These are phyloP conservation scores for Plasmodium cynomolgi DNA, from an alignment of 169 alveolate species.

Conservation along the genomic window DNA sequence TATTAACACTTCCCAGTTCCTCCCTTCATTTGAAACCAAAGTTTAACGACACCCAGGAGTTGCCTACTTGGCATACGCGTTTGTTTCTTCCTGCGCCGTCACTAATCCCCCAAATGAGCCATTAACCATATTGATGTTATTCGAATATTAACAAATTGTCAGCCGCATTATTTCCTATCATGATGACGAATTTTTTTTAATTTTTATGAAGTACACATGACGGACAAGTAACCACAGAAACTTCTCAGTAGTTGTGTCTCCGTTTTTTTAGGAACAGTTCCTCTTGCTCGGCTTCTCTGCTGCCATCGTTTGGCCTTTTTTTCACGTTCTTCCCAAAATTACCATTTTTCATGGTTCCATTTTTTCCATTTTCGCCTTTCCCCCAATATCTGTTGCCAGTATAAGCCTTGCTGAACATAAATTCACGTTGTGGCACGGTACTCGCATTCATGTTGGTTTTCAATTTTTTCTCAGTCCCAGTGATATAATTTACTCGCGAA, in stretches of 20 bases:
- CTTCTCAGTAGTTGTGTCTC: neutral
- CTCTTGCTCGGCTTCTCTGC: neutral
- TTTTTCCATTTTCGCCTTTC: neutral
- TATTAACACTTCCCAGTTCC: neutral
- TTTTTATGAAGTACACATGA: neutral
- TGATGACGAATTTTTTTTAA: neutral
- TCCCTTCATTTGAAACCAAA: neutral
- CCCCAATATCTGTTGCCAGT: neutral
- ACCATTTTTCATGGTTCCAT: neutral
- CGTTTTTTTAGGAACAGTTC: neutral
- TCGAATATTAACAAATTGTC: neutral
- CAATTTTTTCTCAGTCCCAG: neutral
- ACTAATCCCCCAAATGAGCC: neutral
- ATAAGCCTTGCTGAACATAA: conserved; percentile 21
- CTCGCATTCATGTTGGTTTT: neutral
- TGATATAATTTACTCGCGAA: neutral
- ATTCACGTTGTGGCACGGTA: neutral
- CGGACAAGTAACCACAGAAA: neutral
- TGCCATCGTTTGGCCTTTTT: conserved; percentile 16
- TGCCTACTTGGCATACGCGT: neutral
- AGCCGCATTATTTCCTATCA: neutral
- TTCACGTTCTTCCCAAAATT: conserved; percentile 11
- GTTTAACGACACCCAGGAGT: neutral
- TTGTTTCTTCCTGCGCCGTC: neutral
- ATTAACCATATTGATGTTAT: neutral